Base-by-base conservation (phyloP, 371 early-diverging fungal species). In the Zopfochytrium polystomum region DNA sequence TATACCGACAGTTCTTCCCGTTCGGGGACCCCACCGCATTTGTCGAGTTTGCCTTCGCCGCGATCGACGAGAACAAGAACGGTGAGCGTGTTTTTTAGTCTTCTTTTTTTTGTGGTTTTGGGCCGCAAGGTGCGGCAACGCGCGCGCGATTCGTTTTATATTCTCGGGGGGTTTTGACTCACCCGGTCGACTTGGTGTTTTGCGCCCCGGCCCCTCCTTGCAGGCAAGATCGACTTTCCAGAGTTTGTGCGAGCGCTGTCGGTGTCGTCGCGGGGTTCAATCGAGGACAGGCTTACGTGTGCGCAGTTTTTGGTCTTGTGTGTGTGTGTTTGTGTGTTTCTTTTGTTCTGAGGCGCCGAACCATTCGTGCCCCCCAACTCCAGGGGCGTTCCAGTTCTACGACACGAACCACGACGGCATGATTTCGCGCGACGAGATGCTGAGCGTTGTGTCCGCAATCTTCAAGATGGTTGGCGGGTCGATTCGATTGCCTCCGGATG, bases 1-100 rank as follows among this genome's bases (percentile, higher is more conserved):
- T 96, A 42, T 97, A 95, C 79, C 92, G 95, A 73, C 90, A 90
- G 66, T 96, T 92, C 78, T 97, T 95, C 67, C 95, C 97, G 9
- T 96, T 97, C 71, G 96, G 96, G 30, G 95, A 97, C 72, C 83
- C 95, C 3, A 82, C 89, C 51, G 77, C 80, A 30, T 97, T 93
- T 75, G 91, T 95, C 20, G 90, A 92, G 63, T 87, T 59, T 44
- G 74, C 73, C 13, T 80, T 80, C 65, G 55, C 62, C 60, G 63
- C 73, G n/a, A 67, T 80, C 27, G 80, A 80, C 58, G 63, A 45
- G 22, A 70, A 77, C 63, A 57, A 68, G 50, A 72, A 80, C 62
- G 75, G 76, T 35, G 82, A 76, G 48, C 25, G 3, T 15, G 15
- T 31, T 18, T 18, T 31, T 43, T 27, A 6, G 34, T n/a, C 29